Percentiles rank a stretch among this genome's conserved stretches.
Conservation (phyloP, 345 rosid species). For the Murraya koenigii region DNA sequence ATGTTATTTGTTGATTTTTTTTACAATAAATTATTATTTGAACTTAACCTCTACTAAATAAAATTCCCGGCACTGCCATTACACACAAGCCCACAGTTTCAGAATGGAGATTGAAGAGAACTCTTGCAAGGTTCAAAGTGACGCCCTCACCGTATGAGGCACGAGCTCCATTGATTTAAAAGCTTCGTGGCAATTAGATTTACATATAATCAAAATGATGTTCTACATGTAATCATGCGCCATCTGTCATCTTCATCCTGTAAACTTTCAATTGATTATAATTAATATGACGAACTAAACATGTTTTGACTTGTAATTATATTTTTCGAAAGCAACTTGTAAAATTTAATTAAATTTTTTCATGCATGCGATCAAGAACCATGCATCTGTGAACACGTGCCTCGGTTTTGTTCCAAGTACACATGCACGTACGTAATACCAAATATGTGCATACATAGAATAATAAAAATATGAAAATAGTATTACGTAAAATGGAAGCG, state of each 20-base stretch:
- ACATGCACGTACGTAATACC: constrained; percentile 29
- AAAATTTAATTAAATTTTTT: neutral
- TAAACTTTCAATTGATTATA: neutral
- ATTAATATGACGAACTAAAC: neutral
- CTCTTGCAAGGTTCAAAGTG: too few relatives aligned
- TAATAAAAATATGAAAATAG: neutral
- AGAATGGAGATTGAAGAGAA: too few relatives aligned
- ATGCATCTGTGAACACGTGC: constrained; percentile 22
- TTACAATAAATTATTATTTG: too few relatives aligned
- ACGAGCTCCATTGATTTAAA: too few relatives aligned
- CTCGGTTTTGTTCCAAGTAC: constrained; percentile 24
- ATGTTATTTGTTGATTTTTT: too few relatives aligned
- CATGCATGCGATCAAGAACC: neutral
- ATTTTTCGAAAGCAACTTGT: neutral
- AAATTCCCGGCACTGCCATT: too few relatives aligned
- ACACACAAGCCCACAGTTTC: too few relatives aligned
- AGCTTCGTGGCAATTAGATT: too few relatives aligned
- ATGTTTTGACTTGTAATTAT: constrained; percentile 1
- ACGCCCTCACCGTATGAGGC: too few relatives aligned
- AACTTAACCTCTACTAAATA: too few relatives aligned
- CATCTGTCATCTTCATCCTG: constrained; percentile 4
- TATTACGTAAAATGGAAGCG: neutral
- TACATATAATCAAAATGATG: neutral
- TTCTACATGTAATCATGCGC: neutral
- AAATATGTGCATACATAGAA: neutral